Percentiles rank a stretch among this genome's conserved stretches.
These are phyloP conservation scores for Xylaria sp. DNA, from an alignment of 2,329 filamentous ascomycete species.

Conservation along the genomic window DNA sequence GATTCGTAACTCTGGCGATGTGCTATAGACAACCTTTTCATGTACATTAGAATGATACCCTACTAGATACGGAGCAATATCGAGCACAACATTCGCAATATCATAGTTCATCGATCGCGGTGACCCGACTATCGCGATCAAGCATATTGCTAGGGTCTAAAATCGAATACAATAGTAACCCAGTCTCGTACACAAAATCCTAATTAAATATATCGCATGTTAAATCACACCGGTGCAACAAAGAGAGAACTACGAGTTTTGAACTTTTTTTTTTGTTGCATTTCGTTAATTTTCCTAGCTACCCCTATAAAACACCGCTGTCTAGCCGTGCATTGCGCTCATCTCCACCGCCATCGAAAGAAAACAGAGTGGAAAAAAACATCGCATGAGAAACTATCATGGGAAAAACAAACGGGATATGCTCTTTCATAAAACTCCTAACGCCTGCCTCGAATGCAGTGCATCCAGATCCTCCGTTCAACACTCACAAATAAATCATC, in stretches of 20 bases:
- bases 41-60: constrained; percentile 39
- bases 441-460: not conserved
- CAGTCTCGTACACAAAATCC: too few relatives aligned
- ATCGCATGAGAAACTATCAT: not conserved
- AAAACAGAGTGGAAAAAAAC: not conserved
- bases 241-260: not conserved
- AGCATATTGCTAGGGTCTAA: too few relatives aligned
- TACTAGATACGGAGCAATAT: too few relatives aligned
- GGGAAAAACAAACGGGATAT: not conserved
- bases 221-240: too few relatives aligned
- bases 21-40: not conserved
- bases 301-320: not conserved
- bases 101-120: too few relatives aligned
- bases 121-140: too few relatives aligned
- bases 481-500: not conserved
- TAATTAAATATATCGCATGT: too few relatives aligned
- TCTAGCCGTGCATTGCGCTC: not conserved
- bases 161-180: too few relatives aligned
- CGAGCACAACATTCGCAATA: too few relatives aligned
- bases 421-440: not conserved
- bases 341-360: not conserved
- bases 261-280: not conserved
- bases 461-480: not conserved
- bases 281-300: not conserved
- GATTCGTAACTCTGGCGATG: constrained; percentile 15